phyloP scores from a whole-genome alignment of 2,329 filamentous ascomycete species.

The Cladophialophora immunda region DNA sequence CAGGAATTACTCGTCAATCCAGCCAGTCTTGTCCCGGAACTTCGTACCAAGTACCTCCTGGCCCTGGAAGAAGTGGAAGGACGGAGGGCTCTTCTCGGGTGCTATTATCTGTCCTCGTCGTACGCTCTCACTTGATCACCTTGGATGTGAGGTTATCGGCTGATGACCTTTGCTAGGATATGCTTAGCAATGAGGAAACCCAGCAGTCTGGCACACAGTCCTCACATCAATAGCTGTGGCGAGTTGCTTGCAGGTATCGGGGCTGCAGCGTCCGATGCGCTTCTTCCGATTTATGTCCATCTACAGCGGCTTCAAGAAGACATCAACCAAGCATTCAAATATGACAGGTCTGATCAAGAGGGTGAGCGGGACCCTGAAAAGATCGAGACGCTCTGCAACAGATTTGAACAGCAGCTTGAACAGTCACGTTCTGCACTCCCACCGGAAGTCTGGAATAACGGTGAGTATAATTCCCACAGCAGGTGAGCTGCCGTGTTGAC shows the following conservation, averaged over 20 bases:
- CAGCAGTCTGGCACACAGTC: not conserved
- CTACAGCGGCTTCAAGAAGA: slow-evolving; percentile 8
- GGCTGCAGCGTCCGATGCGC: not conserved
- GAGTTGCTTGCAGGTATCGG: slow-evolving; percentile 4
- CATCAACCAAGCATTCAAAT: slow-evolving; percentile 5
- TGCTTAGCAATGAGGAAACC: not conserved
- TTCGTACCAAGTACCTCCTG: not conserved
- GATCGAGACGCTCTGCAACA: not conserved
- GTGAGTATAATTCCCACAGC: not conserved
- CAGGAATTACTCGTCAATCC: not conserved
- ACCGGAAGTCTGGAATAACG: not conserved
- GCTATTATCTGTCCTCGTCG: slow-evolving; percentile 12
- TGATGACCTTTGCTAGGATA: not conserved
- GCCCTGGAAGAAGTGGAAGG: slow-evolving; percentile 2
- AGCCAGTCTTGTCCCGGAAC: not conserved
- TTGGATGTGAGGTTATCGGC: not conserved
- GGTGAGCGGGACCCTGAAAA: not conserved
- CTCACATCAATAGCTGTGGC: not conserved
- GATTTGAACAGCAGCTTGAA: slow-evolving; percentile 7
- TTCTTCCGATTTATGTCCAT: not conserved
- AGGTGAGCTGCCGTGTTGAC: not conserved
- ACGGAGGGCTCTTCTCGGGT: slow-evolving; percentile 9
- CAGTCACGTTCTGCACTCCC: not conserved
- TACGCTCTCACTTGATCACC: not conserved
- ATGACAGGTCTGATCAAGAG: not conserved